phyloP scores from a whole-genome alignment of 257 asterid species.

The Solanum lignicaule region DNA sequence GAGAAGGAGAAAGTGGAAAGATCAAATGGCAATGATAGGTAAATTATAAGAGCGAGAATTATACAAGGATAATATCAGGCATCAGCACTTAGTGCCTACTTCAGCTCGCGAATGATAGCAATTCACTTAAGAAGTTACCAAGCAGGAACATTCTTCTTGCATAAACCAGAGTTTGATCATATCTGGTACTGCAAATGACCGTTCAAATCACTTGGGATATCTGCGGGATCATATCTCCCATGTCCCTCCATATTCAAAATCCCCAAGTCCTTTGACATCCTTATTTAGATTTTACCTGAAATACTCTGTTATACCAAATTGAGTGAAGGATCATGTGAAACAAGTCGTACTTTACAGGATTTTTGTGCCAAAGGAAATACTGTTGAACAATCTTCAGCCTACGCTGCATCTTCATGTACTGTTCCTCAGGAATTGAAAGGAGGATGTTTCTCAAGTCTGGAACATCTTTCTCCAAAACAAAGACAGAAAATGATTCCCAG shows the following conservation, averaged over 20 bases:
- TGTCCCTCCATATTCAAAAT: not conserved
- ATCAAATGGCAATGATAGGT: not conserved
- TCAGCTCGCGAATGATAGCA: not conserved
- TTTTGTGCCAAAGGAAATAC: slow-evolving; percentile 51
- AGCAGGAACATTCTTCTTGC: too few species aligned
- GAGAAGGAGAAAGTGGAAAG: not conserved
- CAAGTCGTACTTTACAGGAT: slow-evolving; percentile 41
- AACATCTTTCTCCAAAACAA: slow-evolving; percentile 39
- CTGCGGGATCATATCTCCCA: not conserved
- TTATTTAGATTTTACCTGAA: slow-evolving; percentile 20
- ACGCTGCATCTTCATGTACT: slow-evolving; percentile 32
- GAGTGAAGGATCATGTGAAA: slow-evolving; percentile 71
- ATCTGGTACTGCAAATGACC: not conserved
- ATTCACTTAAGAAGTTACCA: not conserved
- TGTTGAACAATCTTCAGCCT: slow-evolving; percentile 28
- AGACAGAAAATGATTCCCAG: slow-evolving; percentile 53
- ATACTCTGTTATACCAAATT: slow-evolving; percentile 48
- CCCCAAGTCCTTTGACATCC: not conserved
- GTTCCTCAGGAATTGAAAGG: slow-evolving; percentile 36
- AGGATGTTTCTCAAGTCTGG: slow-evolving; percentile 47
- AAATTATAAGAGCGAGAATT: not conserved
- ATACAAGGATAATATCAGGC: not conserved
- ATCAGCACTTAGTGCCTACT: not conserved
- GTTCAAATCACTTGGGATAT: not conserved
- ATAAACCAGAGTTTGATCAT: too few species aligned